Conservation (phyloP, 192 early-diverging fungal species). For the Podochytrium sp. region DNA sequence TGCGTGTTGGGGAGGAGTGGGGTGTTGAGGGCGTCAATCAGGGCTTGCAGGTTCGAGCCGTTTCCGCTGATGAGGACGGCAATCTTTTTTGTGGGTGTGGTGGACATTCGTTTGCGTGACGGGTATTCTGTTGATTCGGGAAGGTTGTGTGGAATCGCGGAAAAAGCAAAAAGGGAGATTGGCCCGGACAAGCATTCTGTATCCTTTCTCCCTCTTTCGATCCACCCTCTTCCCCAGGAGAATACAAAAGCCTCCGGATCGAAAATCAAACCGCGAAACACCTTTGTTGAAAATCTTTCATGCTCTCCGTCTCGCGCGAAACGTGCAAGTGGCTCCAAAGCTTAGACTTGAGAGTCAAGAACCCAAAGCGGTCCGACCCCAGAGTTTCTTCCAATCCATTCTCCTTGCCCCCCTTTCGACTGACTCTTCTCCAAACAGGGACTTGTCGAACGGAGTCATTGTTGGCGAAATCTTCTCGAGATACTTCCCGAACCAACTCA, state of each 20-base stretch:
- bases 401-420: not conserved
- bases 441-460: constrained; percentile 55
- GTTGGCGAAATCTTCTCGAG: constrained; percentile 53
- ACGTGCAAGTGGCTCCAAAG: constrained; percentile 55
- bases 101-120: too few species aligned
- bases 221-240: too few species aligned
- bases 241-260: too few species aligned
- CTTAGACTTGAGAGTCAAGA: constrained; percentile 47
- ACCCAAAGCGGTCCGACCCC: constrained; percentile 42
- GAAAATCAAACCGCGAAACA: too few species aligned
- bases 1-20: constrained; percentile 47
- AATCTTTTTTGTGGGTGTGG: constrained; percentile 46
- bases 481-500: constrained; percentile 50
- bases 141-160: not conserved
- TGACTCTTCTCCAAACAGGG: constrained; percentile 23
- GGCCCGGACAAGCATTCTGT: too few species aligned
- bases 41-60: constrained; percentile 95
- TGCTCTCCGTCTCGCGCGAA: constrained; percentile 50
- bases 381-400: not conserved
- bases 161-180: too few species aligned
- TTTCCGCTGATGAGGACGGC: constrained; percentile 94
- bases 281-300: too few species aligned
- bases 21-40: constrained; percentile 76
- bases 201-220: too few species aligned
- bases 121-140: not conserved